These are phyloP conservation scores for Hirschfeldia incana DNA, from an alignment of 345 rosid species.

Conservation along the genomic window DNA sequence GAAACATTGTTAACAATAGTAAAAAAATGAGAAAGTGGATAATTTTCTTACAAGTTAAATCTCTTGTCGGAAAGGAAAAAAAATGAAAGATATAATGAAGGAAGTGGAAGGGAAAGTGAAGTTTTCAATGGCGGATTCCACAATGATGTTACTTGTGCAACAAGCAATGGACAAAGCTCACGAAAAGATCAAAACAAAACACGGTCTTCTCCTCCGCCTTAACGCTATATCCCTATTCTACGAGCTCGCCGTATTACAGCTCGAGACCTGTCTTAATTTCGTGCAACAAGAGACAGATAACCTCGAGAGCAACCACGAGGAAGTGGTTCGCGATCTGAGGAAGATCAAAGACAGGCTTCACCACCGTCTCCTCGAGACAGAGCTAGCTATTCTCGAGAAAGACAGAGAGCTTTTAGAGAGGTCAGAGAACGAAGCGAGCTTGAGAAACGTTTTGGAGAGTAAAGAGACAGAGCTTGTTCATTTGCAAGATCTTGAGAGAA, in stretches of 20 bases:
- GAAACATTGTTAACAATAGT: not conserved
- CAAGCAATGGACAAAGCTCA: slow-evolving; percentile 80
- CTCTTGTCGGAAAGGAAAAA: not conserved
- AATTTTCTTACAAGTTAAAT: not conserved
- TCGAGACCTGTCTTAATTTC: slow-evolving; percentile 70
- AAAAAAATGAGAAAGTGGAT: not conserved
- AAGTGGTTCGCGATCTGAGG: slow-evolving; percentile 58
- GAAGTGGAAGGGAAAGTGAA: slow-evolving; percentile 54
- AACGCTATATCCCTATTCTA: slow-evolving; percentile 78
- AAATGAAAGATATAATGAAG: slow-evolving; percentile 25
- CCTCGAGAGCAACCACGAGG: slow-evolving; percentile 60
- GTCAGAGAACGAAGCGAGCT: slow-evolving; percentile 54
- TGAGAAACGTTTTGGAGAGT: slow-evolving; percentile 55
- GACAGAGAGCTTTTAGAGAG: slow-evolving; percentile 61
- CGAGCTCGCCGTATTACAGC: slow-evolving; percentile 74
- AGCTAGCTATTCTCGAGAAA: slow-evolving; percentile 64
- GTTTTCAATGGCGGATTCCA: slow-evolving; percentile 67
- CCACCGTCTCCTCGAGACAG: slow-evolving; percentile 63
- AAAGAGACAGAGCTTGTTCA: slow-evolving; percentile 58
- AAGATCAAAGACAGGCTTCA: slow-evolving; percentile 72
- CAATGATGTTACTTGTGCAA: slow-evolving; percentile 81
- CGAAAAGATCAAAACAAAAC: slow-evolving; percentile 62
- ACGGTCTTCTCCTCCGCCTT: slow-evolving; percentile 63
- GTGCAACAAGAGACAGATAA: slow-evolving; percentile 69
- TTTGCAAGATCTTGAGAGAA: slow-evolving; percentile 51